A percentile compares a stretch with the other conserved stretches of the same genome.
These are phyloP conservation scores for Cyclotella cryptica DNA, from an alignment of 108 stramenopile species.

Conservation along the genomic window DNA sequence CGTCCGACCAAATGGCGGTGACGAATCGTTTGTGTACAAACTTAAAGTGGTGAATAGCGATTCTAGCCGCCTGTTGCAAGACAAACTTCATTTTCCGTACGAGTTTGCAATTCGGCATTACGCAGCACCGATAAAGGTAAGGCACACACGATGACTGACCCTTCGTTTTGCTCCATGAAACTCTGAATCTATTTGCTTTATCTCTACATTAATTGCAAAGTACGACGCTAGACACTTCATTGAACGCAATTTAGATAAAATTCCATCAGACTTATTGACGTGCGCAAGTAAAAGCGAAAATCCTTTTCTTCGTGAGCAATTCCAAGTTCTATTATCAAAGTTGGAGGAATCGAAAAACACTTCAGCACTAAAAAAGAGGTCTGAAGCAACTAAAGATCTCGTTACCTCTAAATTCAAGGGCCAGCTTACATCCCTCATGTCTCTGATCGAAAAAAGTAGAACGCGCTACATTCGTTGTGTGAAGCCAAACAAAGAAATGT, in stretches of 20 bases:
- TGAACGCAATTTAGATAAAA: slow-evolving; percentile 82
- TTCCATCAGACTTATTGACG: slow-evolving; percentile 67
- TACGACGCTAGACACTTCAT: slow-evolving; percentile 87
- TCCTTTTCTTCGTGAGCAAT: slow-evolving; percentile 62
- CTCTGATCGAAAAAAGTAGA: slow-evolving; percentile 66
- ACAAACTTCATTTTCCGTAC: slow-evolving; percentile 60
- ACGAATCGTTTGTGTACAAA: slow-evolving; percentile 84
- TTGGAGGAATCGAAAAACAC: slow-evolving; percentile 35
- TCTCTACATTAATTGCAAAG: neutral
- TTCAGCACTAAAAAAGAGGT: slow-evolving; percentile 57
- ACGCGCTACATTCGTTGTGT: slow-evolving; percentile 93
- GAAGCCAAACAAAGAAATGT: slow-evolving; percentile 83
- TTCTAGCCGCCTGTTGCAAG: slow-evolving; percentile 62
- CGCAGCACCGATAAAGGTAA: slow-evolving; percentile 74
- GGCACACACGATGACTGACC: neutral
- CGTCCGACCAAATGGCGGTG: slow-evolving; percentile 83
- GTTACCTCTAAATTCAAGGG: slow-evolving; percentile 74
- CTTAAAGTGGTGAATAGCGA: slow-evolving; percentile 72
- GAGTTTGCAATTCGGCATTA: slow-evolving; percentile 91
- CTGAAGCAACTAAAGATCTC: slow-evolving; percentile 54
- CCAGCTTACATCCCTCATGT: slow-evolving; percentile 72
- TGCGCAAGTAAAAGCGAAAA: slow-evolving; percentile 69
- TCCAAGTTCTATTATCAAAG: slow-evolving; percentile 31
- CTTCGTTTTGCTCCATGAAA: neutral
- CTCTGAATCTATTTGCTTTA: neutral